Base-by-base conservation (phyloP, 23 red algal genomes). In the Gracilariopsis chorda region DNA sequence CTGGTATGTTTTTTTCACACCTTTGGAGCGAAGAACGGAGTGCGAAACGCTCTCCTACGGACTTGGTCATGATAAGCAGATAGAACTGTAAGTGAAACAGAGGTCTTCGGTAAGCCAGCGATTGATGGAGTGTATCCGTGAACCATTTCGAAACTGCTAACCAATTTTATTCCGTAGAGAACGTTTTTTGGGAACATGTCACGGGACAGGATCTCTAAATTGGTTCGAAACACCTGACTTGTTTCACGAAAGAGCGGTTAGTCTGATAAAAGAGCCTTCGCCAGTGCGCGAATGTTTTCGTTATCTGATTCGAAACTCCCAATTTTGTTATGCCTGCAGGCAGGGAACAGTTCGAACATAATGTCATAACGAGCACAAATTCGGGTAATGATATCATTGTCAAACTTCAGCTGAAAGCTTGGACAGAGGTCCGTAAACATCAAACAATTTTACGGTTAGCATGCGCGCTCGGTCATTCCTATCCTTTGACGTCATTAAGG, bases 321-420 rank as follows among this genome's bases (percentile, higher is more conserved):
- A 46, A 85, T 13, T 48, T 85, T 85, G 80, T 85, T 85, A 44
- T 85, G 58, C 17, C 80, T 30, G 4, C 80, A 34, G 6, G 82
- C 60, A 7, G 44, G 82, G 19, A 13, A 25, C 14, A 40, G 61
- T 21, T 53, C 62, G 46, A 87, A 72, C 40, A 23, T 8, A 8
- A 87, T 87, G 36, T 17, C 1, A 1, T 55, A 17, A 4, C 17
- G 23, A 17, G 49, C 34, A 19, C 52, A 6, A 73, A 72, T 24
- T 11, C 29, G 17, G 3, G 32, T 32, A 37, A 74, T 52, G 2
- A 30, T 35, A 3, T 69, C 32, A 23, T 70, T 87, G 37, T 34
- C 24, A 42, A 87, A 87, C 32, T 87, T 63, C 82, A 2, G 28
- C 42, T 9, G 70, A 87, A 14, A 87, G 20, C 1, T 23, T 4